A percentile compares a stretch with the other conserved stretches of the same genome.
phyloP scores from a whole-genome alignment of 441 rosid genomes.

The Macaranga tanarius region DNA sequence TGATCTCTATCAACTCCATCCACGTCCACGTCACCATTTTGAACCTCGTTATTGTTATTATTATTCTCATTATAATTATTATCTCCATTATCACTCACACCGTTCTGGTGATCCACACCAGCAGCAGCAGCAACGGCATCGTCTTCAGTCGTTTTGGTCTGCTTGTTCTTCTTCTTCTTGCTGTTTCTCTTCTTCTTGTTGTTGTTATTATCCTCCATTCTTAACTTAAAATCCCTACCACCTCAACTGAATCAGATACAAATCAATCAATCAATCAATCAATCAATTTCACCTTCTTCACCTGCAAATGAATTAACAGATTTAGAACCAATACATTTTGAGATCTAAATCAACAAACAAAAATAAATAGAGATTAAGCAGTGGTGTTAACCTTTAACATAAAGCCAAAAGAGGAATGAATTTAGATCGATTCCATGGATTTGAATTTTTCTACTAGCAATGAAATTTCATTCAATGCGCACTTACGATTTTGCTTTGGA shows the following conservation, averaged over 20 bases:
- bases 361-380: background rate
- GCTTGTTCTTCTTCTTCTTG: slow-evolving; percentile 24
- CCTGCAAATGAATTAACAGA: background rate
- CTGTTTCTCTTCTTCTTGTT: slow-evolving; percentile 19
- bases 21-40: slow-evolving; percentile 19
- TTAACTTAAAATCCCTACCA: background rate
- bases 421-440: too few relatives aligned
- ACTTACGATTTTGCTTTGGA: background rate
- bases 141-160: slow-evolving; percentile 34
- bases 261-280: background rate
- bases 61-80: slow-evolving; percentile 15
- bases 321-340: background rate
- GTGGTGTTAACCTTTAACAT: background rate
- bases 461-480: too few relatives aligned
- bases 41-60: slow-evolving; percentile 11
- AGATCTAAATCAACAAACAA: background rate
- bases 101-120: slow-evolving; percentile 24
- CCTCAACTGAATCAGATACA: background rate
- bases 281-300: background rate
- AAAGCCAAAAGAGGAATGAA: too few relatives aligned
- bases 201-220: slow-evolving; percentile 19
- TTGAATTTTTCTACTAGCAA: too few relatives aligned
- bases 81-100: slow-evolving; percentile 2
- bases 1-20: slow-evolving; percentile 27
- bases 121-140: slow-evolving; percentile 17